Conservation (phyloP, 192 early-diverging fungal genomes). For the Umbelopsis isabellina region DNA sequence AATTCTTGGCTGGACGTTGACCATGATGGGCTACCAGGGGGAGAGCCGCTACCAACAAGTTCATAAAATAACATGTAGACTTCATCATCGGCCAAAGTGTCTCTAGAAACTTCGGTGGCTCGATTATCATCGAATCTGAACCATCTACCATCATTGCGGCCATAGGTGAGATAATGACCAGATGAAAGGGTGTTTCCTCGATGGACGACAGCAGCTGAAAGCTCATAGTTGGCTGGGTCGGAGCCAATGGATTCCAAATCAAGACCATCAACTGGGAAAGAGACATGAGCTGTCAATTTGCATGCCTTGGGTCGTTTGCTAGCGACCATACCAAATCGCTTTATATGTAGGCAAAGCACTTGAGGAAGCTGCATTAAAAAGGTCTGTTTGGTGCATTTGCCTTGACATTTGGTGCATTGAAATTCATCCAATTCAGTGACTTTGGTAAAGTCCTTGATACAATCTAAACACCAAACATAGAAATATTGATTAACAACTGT, state of each 20-base stretch:
- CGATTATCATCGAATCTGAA: conserved; percentile 14
- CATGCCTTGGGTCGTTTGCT: conserved; percentile 2
- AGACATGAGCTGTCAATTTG: conserved; percentile 5
- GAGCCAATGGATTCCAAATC: background rate
- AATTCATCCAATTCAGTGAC: conserved; percentile 12
- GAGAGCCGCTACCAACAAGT: conserved; percentile 22
- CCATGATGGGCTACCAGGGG: conserved; percentile 17
- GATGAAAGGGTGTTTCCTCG: conserved; percentile 7
- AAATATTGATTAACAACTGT: too few relatives aligned
- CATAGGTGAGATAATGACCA: conserved; percentile 12
- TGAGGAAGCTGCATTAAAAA: conserved; percentile 9
- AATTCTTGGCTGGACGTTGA: conserved; percentile 17
- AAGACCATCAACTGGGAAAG: background rate
- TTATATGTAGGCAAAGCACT: conserved; percentile 8
- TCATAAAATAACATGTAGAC: conserved; percentile 58
- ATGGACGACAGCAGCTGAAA: conserved; percentile 13
- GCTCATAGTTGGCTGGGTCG: background rate
- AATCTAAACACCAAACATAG: background rate
- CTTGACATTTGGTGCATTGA: conserved; percentile 18
- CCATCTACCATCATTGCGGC: conserved; percentile 18
- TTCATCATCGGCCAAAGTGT: conserved; percentile 44
- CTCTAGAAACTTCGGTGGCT: conserved; percentile 15
- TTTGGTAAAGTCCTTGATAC: conserved; percentile 9
- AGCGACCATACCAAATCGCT: background rate
- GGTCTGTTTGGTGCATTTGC: conserved; percentile 14